Percentiles rank a stretch among this genome's conserved stretches.
Evolutionary conservation across 2,329 filamentous ascomycete species (phyloP).

Genomic region (Pseudodiploospora longispora): DNA sequence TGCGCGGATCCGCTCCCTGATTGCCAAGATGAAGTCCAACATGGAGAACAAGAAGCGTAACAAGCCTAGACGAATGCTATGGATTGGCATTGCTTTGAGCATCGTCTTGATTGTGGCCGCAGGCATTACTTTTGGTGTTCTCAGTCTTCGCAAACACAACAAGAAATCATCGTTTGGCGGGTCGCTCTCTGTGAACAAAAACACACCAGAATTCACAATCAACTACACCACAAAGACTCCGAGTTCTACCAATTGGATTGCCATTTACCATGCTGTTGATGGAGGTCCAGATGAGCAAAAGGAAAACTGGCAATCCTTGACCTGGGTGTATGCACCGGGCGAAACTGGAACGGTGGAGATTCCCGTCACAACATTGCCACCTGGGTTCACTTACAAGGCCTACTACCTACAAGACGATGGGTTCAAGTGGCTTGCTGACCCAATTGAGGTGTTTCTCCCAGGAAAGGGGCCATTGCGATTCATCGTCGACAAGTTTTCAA

Average conservation of each 20-base stretch:
- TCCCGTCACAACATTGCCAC: conserved; percentile 12
- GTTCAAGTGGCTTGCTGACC: conserved; percentile 26
- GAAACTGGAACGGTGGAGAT: conserved; percentile 18
- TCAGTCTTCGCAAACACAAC: too few relatives aligned
- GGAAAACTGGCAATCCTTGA: conserved; percentile 17
- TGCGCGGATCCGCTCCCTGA: too few relatives aligned
- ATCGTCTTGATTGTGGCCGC: too few relatives aligned
- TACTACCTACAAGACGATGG: conserved; percentile 25
- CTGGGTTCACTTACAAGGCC: conserved; percentile 23
- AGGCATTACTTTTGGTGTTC: too few relatives aligned
- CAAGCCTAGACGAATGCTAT: too few relatives aligned
- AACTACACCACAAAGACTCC: conserved; percentile 20
- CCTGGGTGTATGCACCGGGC: conserved; percentile 23
- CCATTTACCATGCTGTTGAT: conserved; percentile 22
- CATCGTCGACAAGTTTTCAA: conserved; percentile 16
- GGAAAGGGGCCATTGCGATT: conserved; percentile 14
- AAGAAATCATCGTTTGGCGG: too few relatives aligned
- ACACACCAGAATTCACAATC: conserved; percentile 17
- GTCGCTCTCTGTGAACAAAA: too few relatives aligned
- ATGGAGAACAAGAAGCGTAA: too few relatives aligned
- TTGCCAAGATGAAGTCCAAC: too few relatives aligned
- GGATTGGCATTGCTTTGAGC: too few relatives aligned
- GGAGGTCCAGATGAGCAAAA: conserved; percentile 23
- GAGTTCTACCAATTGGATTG: conserved; percentile 26
- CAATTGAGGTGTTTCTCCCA: conserved; percentile 19